Base-by-base conservation (phyloP, 2,329 filamentous ascomycete genomes). In the Curvularia sp. region DNA sequence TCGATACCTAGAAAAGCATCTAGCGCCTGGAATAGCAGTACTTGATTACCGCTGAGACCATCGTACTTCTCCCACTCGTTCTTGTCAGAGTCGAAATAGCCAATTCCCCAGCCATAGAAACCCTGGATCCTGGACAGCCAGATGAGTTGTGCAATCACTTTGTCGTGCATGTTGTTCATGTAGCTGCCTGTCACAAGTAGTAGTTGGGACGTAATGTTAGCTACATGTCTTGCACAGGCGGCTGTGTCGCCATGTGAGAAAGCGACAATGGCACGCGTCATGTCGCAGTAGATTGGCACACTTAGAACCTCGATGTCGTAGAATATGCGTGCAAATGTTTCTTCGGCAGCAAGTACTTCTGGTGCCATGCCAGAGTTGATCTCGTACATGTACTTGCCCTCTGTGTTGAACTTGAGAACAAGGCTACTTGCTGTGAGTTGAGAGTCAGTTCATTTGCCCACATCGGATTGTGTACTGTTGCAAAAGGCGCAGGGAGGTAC, bases 1-100 rank as follows among this genome's bases (percentile, higher is more conserved):
- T 57, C 49, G 7, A 57, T 53, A 24, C 55, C 55, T n/a, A 57
- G 28, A 44, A 57, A 53, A 10, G 55, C 55, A 31, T 57, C 55
- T 6, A 57, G 28, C 35, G 44, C 55, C 49, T 48, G 49, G 38
- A 53, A 57, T 1, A 52, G 24, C 30, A 53, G 35, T 13, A 53
- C 28, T 12, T 57, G 55, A n/a, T 53, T 57, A 9, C 55, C 55
- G 12, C 47, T 41, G 1, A 57, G 49, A 1, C 55, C 55, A 28
- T 57, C 55, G 15, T 35, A 57, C 26, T 35, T 43, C 12, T 52
- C 49, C 43, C 44, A 57, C 18, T 53, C 44, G 8, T 44, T 38
- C 6, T 26, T 20, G 18, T 20, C 30, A 15, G 26, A 18, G n/a
- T 49, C 13, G 9, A 33, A 26, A n/a, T 55, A 24, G 4, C 49